Evolutionary conservation across 2,329 filamentous ascomycete genomes (phyloP).

Genomic region (Geosmithia flava): DNA sequence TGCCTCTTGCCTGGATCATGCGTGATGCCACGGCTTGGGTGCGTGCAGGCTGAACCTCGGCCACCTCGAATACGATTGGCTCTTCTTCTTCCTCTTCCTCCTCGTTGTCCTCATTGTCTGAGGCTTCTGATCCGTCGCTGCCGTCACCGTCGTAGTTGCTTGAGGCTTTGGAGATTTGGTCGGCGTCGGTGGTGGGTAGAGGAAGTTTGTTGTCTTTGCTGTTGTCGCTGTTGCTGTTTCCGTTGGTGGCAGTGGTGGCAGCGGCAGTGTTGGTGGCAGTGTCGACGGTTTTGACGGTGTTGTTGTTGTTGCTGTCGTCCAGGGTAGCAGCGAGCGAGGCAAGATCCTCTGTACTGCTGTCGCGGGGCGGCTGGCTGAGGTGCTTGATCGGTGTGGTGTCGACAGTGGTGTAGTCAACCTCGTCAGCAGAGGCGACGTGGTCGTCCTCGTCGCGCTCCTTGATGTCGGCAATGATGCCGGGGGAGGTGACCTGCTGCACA

Average conservation of each 20-base stretch:
- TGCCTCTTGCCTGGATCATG: constrained; percentile 59
- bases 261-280: too few relatives aligned
- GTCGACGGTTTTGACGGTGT: constrained; percentile 13
- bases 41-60: constrained; percentile 38
- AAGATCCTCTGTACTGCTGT: not conserved
- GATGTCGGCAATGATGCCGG: constrained; percentile 16
- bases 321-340: too few relatives aligned
- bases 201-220: constrained; percentile 8
- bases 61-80: constrained; percentile 58
- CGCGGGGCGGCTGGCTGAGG: constrained; percentile 19
- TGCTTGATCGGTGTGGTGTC: constrained; percentile 37
- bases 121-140: too few relatives aligned
- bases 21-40: constrained; percentile 50
- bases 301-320: not conserved
- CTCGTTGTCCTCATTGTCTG: constrained; percentile 33
- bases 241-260: too few relatives aligned
- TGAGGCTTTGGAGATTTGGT: too few relatives aligned
- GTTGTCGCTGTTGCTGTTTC: constrained; percentile 10
- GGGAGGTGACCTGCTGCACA: constrained; percentile 7
- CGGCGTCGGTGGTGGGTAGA: too few relatives aligned
- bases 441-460: constrained; percentile 6
- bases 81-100: constrained; percentile 45
- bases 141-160: constrained; percentile 22
- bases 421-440: constrained; percentile 30
- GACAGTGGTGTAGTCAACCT: constrained; percentile 48